Conservation (phyloP, 768 basidiomycete species). For the Asterophora parasitica region DNA sequence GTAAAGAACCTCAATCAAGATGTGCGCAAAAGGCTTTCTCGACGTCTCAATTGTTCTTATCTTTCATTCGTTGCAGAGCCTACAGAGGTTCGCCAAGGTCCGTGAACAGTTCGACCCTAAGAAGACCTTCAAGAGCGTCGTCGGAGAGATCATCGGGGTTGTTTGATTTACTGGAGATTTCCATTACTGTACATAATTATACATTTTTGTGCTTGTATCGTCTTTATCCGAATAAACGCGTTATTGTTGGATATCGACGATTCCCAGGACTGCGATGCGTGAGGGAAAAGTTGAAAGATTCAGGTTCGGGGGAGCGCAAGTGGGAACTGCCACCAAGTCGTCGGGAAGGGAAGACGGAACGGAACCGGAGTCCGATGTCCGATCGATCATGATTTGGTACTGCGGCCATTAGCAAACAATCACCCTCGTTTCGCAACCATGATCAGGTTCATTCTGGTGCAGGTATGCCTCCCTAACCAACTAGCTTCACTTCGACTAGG, state of each 20-base stretch:
- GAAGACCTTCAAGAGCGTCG: constrained; percentile 29
- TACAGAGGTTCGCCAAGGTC: constrained; percentile 26
- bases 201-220: neutral
- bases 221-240: neutral
- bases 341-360: too few relatives aligned
- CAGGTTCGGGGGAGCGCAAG: too few relatives aligned
- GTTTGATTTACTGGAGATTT: constrained; percentile 11
- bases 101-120: constrained; percentile 28
- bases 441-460: constrained; percentile 98
- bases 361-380: neutral
- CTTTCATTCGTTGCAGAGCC: constrained; percentile 16
- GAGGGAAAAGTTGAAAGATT: neutral
- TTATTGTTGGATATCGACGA: too few relatives aligned
- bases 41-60: neutral
- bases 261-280: too few relatives aligned
- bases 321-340: too few relatives aligned
- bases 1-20: constrained; percentile 29
- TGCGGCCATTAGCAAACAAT: constrained; percentile 16
- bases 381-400: constrained; percentile 4
- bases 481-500: neutral
- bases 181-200: neutral
- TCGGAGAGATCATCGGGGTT: constrained; percentile 33
- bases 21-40: constrained; percentile 18
- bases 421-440: constrained; percentile 36
- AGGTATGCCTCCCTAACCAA: constrained; percentile 46